phyloP scores from a whole-genome alignment of 306 rosid species.

The Biancaea sappan region DNA sequence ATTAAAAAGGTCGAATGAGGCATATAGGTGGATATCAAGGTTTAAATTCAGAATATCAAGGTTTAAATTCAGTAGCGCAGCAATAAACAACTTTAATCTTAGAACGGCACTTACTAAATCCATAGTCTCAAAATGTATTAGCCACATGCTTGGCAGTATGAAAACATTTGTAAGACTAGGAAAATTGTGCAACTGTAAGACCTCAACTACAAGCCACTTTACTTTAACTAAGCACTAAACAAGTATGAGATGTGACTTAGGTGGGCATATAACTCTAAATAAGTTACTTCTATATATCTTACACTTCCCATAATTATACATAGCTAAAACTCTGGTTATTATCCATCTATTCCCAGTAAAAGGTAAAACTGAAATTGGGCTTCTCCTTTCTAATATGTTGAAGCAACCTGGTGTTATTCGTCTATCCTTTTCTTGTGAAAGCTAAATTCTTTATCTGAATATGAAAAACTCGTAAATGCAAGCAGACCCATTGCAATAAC shows the following conservation, averaged over 20 bases:
- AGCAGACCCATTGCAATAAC: background rate
- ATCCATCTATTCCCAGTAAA: background rate
- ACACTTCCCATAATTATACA: background rate
- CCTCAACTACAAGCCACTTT: constrained; percentile 6
- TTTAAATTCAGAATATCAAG: constrained; percentile 31
- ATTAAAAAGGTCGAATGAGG: constrained; percentile 33
- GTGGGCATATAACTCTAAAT: background rate
- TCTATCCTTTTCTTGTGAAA: too few relatives aligned
- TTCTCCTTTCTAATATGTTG: background rate
- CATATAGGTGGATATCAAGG: constrained; percentile 9
- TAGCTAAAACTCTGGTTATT: background rate
- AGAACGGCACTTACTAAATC: background rate
- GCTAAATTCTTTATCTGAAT: background rate
- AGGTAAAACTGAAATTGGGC: background rate
- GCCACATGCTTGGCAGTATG: background rate
- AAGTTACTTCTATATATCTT: background rate
- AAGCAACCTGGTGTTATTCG: background rate
- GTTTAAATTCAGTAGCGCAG: constrained; percentile 34
- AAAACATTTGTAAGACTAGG: constrained; percentile 10
- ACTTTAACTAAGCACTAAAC: background rate
- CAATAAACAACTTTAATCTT: constrained; percentile 27
- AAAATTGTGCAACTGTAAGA: constrained; percentile 23
- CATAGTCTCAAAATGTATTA: background rate
- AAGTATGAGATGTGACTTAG: background rate
- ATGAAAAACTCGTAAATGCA: background rate